Evolutionary conservation across 2,329 filamentous ascomycete species (phyloP), one percentile per base, ranked within the genome.

Genomic region (Calonectria leucothoes): DNA sequence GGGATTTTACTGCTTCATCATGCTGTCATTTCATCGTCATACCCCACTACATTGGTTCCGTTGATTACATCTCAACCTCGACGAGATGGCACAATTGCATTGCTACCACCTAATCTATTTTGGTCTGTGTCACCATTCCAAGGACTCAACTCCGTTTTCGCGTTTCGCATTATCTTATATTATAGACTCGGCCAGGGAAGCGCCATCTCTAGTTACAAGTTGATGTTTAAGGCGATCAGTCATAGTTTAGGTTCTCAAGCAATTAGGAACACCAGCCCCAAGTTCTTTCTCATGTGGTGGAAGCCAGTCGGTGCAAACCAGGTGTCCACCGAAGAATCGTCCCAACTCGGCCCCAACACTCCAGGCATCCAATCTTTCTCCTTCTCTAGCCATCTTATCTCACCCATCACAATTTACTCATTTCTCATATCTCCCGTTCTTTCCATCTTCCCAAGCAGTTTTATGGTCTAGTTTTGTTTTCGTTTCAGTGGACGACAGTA

Each of bases 301-400:
- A 35, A 39, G 42, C 52, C 14, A 37, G 27, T 35, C 45, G 8
- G 15, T 45, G n/a, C 64, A 63, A 23, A n/a, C 63, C 78, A 29
- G 77, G 37, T 71, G 64, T 35, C 79, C 75, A 5, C 48, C 76
- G 59, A 81, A 81, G 70, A 82, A 74, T 42, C 78, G 74, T 70
- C 74, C 73, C 67, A 81, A 48, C 75, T 81, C 79, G 37, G 74
- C 75, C 23, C 78, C 79, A 71, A 82, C 78, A 15, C 66, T 52
- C 39, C 33, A 71, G 69, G 69, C 77, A 4, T 71, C 76, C 72
- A 71, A 74, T 45, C 76, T 75, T 31, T 37, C 29, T 4, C n/a
- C 48, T 12, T 68, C 39, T 25, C 14, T 55, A 6, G 14, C 20
- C 23, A 25, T 25, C 14, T 42, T 66, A 8, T 33, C 20, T 27